Evolutionary conservation across 768 basidiomycete species (phyloP), one percentile per base, ranked within the genome.

Genomic region (Tricholoma furcatifolium): DNA sequence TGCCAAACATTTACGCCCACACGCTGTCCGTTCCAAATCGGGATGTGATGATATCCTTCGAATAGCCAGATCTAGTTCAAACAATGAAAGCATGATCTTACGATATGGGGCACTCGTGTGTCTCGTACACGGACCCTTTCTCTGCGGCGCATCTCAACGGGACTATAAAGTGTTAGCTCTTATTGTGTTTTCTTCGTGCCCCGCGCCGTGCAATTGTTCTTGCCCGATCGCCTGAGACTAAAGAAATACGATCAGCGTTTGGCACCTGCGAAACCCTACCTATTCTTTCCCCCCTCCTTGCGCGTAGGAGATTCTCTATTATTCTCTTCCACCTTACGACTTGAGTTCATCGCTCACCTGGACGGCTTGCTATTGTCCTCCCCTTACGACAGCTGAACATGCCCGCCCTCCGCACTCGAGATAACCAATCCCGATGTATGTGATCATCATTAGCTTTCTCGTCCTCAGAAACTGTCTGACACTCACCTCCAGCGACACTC

Each of bases 381-480:
- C 31, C 23, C 24, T 43, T 21, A 60, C 54, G 60, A 65, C 54
- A 32, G 27, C 39, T 35, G 54, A 67, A 66, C 65, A 89, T 89
- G 87, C 87, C 87, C 69, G 85, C 85, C 47, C 76, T 83, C 65
- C 87, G 87, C 74, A 88, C 87, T 67, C 85, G 85, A 76, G 85
- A 88, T 76, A 84, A 79, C 76, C 79, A 76, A 59, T 69, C 78
- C 66, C 70, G 71, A 70, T 69, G 77, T 77, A 60, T 64, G 75
- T 72, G 31, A 35, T 27, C 40, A 12, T 54, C 35, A 32, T 12
- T 32, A 43, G n/a, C n/a, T n/a, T n/a, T 53, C 46, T 27, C 49
- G 34, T 38, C 52, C 47, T 46, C n/a, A 24, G 18, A 31, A 43
- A 14, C 31, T 47, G 43, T 36, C 41, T 45, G 38, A 24, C 54